Evolutionary conservation across 192 early-diverging fungal species (phyloP), one percentile per base, ranked within the genome.

Genomic region (Diversispora eburnea): DNA sequence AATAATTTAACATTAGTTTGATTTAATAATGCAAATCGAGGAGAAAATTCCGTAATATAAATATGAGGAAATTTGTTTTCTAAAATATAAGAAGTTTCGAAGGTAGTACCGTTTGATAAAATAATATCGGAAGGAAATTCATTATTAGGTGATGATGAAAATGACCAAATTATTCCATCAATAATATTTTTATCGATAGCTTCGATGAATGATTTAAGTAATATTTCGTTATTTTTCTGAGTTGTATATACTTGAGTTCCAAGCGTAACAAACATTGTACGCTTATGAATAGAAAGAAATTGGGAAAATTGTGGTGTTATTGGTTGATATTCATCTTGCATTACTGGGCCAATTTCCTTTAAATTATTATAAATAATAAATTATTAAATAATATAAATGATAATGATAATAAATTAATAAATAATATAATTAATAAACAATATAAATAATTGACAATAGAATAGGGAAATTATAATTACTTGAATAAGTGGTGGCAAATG

Each of bases 101-200:
- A n/a, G 15, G 17, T 39, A n/a, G 45, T 20, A 13, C 47, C 49
- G 20, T 54, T 22, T 42, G 48, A 66, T 49, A 42, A 33, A 10
- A 45, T 22, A 42, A 66, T 65, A 3, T 22, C 70, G 3, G 65
- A n/a, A 13, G 62, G 49, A 13, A 59, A 10, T 22, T 47, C 39
- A 5, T 51, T 48, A 41, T 63, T n/a, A 39, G 51, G 49, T 15
- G 22, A 20, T 8, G 25, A 22, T 42, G 3, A n/a, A 41, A 70
- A 61, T 41, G 70, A 48, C 81, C 81, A 82, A 8, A 82, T 61
- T 15, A 82, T 52, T 12, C 74, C 76, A 71, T 82, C 81, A 33
- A 78, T 43, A 22, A 51, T 54, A 10, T 70, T 74, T 7, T n/a
- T 42, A 48, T 82, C 72, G 0, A 82, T 58, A 8, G 62, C 55